Evolutionary conservation across 1,284 basidiomycete species (phyloP).

Genomic region (Porodaedalea pini): DNA sequence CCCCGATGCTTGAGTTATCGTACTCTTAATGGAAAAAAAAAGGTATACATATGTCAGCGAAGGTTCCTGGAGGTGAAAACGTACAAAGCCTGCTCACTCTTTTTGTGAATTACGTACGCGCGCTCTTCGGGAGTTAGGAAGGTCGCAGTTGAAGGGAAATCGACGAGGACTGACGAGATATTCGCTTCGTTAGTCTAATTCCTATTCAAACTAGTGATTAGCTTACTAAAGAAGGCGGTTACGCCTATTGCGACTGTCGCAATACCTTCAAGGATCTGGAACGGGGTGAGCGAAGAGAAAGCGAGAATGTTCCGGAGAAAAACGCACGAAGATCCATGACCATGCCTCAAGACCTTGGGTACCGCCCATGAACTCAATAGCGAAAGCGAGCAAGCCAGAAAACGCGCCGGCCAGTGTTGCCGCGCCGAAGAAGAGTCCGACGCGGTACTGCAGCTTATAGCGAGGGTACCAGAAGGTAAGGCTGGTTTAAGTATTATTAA

Average conservation of each 20-base stretch:
- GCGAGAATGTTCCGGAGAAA: not conserved
- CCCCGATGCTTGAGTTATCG: slow-evolving; percentile 62
- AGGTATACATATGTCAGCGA: not conserved
- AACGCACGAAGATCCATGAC: slow-evolving; percentile 46
- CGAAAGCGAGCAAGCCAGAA: slow-evolving; percentile 39
- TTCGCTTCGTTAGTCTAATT: not conserved
- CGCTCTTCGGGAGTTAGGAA: slow-evolving; percentile 53
- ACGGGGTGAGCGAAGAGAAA: not conserved
- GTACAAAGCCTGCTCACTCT: slow-evolving; percentile 40
- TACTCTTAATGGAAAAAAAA: slow-evolving; percentile 41
- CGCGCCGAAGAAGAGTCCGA: slow-evolving; percentile 42
- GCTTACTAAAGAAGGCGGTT: slow-evolving; percentile 42
- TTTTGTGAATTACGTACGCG: slow-evolving; percentile 56
- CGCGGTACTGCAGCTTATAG: slow-evolving; percentile 45
- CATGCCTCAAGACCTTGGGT: slow-evolving; percentile 38
- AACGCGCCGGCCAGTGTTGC: slow-evolving; percentile 35
- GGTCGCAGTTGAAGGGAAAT: slow-evolving; percentile 54
- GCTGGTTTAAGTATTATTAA: slow-evolving; percentile 20
- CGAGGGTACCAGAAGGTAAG: slow-evolving; percentile 51
- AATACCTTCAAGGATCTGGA: slow-evolving; percentile 53
- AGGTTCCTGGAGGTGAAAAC: not conserved
- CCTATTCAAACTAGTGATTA: no score
- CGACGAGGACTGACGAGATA: slow-evolving; percentile 44
- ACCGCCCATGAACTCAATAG: slow-evolving; percentile 41
- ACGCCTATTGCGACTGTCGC: slow-evolving; percentile 46